A percentile compares a stretch with the other conserved stretches of the same genome.
These are phyloP conservation scores for Backusella tuberculispora DNA, from an alignment of 192 early-diverging fungal species.

Conservation along the genomic window DNA sequence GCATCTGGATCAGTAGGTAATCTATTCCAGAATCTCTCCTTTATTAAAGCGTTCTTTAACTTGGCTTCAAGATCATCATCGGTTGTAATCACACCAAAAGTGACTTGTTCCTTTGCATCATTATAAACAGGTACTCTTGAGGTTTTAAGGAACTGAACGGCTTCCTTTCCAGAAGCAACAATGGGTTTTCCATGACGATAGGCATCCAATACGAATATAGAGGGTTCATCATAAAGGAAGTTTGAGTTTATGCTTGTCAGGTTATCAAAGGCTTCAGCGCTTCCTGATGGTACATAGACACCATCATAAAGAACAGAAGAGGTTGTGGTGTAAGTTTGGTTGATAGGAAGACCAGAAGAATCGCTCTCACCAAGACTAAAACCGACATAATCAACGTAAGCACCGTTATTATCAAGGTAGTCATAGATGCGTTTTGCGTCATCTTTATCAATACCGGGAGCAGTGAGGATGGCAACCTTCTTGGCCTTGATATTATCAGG, in stretches of 20 bases:
- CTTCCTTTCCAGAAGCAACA: conserved; percentile 16
- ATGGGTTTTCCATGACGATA: conserved; percentile 34
- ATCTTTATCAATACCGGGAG: conserved; percentile 21
- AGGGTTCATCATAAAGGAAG: conserved; percentile 25
- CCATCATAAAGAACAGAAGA: conserved; percentile 30
- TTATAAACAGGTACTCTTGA: conserved; percentile 7
- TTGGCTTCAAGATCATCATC: neutral
- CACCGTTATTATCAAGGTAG: conserved; percentile 15
- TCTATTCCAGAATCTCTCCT: conserved; percentile 25
- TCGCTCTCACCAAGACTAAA: neutral
- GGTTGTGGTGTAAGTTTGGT: conserved; percentile 21
- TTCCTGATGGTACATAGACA: conserved; percentile 32
- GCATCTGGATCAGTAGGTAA: conserved; percentile 19
- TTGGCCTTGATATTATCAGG: conserved; percentile 10
- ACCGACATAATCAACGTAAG: conserved; percentile 24
- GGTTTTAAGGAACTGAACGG: conserved; percentile 16
- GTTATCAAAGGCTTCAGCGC: neutral
- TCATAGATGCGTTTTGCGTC: conserved; percentile 24
- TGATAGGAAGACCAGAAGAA: neutral
- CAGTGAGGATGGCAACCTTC: conserved; percentile 30
- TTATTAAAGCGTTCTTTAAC: conserved; percentile 20
- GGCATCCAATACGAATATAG: conserved; percentile 21
- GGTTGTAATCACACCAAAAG: neutral
- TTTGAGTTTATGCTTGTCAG: neutral
- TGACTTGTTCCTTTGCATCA: neutral